Evolutionary conservation across 2,329 filamentous ascomycete genomes (phyloP), one percentile per base, ranked within the genome.

Genomic region (Diaporthe longicolla): DNA sequence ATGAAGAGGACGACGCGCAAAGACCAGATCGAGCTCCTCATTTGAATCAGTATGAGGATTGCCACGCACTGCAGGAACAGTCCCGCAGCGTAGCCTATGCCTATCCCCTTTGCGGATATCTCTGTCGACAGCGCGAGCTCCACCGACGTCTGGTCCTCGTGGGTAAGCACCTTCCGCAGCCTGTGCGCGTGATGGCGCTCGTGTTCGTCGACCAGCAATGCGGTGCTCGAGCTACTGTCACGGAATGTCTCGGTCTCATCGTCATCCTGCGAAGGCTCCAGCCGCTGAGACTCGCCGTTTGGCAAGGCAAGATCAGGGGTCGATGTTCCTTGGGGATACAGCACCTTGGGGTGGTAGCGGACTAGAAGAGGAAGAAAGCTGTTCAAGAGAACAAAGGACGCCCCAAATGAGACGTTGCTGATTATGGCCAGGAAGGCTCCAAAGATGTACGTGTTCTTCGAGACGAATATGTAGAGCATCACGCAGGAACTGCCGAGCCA

Each of bases 341-440:
- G 78, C 3, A 87, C 75, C 21, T 85, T 85, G 0, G 94, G 93
- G 82, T 98, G 95, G 80, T 97, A 92, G 61, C 96, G 91, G 73
- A 98, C 97, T 13, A 99, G 88, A 11, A 99, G 87, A 0, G 97
- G 97, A 57, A 99, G 86, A 79, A 98, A 99, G 0, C 95, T 98
- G 84, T 99, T 99, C 59, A 99, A 86, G 17, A 99, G 88, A 3
- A 99, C 97, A 82, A 98, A 98, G 0, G 95, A 98, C 21, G 95
- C 95, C 29, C 97, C 97, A 80, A 98, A 97, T 58, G 95, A 96
- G 1, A 95, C 97, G 82, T 98, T 98, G 48, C 95, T 94, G 66
- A 98, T 86, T 77, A 98, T 94, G 40, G 97, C 95, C 74, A 98
- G 88, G 3, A 98, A 77, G 4, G 93, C 94, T 58, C 94, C 96